These are phyloP conservation scores for Suillus placidus DNA, from an alignment of 768 basidiomycete genomes.

Conservation along the genomic window DNA sequence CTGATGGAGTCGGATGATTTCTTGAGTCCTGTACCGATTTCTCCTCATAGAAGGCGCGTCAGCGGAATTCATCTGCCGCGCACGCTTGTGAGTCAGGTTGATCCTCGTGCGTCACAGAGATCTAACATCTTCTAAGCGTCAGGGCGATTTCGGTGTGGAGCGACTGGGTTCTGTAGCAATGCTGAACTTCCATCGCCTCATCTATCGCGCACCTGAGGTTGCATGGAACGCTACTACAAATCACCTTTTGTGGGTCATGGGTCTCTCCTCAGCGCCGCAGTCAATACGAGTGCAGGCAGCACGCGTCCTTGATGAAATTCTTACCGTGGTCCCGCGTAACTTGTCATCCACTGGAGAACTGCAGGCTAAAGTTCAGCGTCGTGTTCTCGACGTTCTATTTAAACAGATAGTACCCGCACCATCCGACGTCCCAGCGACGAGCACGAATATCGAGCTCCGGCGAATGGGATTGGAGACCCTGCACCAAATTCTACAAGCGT, in stretches of 20 bases:
- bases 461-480: constrained; percentile 88
- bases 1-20: constrained; percentile 30
- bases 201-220: constrained; percentile 78
- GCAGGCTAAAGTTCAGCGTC: constrained; percentile 73
- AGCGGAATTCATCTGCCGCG: constrained; percentile 89
- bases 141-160: constrained; percentile 91
- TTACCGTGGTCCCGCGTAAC: constrained; percentile 77
- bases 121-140: constrained; percentile 50
- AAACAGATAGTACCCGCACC: constrained; percentile 64
- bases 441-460: constrained; percentile 72
- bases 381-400: constrained; percentile 83
- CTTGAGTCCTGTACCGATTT: constrained; percentile 38
- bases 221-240: constrained; percentile 84
- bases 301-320: constrained; percentile 80
- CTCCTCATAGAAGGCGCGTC: constrained; percentile 66
- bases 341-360: constrained; percentile 59
- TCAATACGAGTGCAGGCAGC: constrained; percentile 88
- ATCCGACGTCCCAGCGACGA: constrained; percentile 41
- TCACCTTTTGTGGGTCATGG: constrained; percentile 79
- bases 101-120: constrained; percentile 5
- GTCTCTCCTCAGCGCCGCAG: constrained; percentile 69
- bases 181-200: constrained; percentile 85
- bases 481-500: constrained; percentile 87
- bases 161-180: constrained; percentile 79
- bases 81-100: constrained; percentile 57